Evolutionary conservation across 108 stramenopile genomes (phyloP), one percentile per base, ranked within the genome.

Genomic region (Parietichytrium sp.): DNA sequence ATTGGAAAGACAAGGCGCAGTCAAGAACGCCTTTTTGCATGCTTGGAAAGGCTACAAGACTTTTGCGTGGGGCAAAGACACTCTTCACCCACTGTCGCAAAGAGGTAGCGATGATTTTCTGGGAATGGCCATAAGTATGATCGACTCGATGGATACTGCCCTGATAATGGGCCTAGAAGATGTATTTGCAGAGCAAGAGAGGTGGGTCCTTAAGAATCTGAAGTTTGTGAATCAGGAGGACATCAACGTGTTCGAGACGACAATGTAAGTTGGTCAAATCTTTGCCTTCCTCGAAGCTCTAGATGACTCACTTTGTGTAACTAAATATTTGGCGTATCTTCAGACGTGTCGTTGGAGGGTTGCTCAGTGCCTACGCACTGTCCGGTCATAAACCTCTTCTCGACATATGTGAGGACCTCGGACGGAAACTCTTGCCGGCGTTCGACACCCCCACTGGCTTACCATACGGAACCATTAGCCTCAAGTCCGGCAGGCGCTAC

Each of bases 171-270:
- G 90, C 30, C 89, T 98, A 88, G 93, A 91, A 51, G 94, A 94
- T 13, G 97, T 96, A 85, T 99, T 98, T 80, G 84, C 51, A 90
- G 89, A 79, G 27, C 96, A 91, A 3, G 51, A 91, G 47, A 91
- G 94, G 27, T 99, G 95, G 96, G 92, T 96, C 25, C 47, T 29
- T 47, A 26, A 83, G 3, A 27, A 90, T 52, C 86, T 96, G 30
- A 47, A 79, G 33, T 82, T 92, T 80, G 86, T 89, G 50, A 31
- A 78, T 10, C 84, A 90, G 12, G 48, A 84, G 27, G 52, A 49
- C 26, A 96, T 97, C 3, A 93, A 92, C 33, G 92, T 94, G 48
- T 99, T 99, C 87, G 98, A 99, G 90, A 98, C 96, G 15, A 99
- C 96, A 29, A 99, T 99, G n/a, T n/a, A n/a, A n/a, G n/a, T n/a